Evolutionary conservation across 2,329 filamentous ascomycete genomes (phyloP).

Genomic region (Ceratocystis eucalypticola): DNA sequence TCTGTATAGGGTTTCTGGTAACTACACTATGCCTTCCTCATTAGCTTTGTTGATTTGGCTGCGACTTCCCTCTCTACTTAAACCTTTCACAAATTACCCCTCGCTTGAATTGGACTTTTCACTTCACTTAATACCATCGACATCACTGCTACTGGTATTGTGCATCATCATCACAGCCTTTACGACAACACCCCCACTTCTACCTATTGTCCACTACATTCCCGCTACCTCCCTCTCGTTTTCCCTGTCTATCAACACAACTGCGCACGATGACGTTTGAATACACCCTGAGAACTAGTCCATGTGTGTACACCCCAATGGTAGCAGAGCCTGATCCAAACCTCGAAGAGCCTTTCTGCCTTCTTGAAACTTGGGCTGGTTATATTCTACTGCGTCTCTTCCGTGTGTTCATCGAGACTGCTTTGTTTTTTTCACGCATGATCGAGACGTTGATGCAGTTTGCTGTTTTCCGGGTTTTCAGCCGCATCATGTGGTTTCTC

Average conservation of each 20-base stretch:
- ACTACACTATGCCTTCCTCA: not conserved
- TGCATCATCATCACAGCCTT: not conserved
- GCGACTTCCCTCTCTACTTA: not conserved
- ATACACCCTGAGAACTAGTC: conserved; percentile 10
- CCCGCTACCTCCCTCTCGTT: not conserved
- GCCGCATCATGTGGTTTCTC: not conserved
- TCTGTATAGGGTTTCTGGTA: not conserved
- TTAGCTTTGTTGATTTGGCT: conserved; percentile 1
- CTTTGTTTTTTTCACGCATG: conserved; percentile 10
- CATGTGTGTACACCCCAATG: not conserved
- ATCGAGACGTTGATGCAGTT: conserved; percentile 9
- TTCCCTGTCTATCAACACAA: not conserved
- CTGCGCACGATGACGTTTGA: not conserved
- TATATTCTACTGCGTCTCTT: conserved; percentile 10
- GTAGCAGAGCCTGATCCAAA: not conserved
- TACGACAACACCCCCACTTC: not conserved
- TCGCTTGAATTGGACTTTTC: not conserved
- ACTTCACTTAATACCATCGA: not conserved
- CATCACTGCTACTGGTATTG: not conserved
- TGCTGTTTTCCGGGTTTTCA: conserved; percentile 4
- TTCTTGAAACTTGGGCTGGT: conserved; percentile 18
- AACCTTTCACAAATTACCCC: not conserved
- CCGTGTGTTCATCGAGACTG: conserved; percentile 12
- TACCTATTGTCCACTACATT: not conserved
- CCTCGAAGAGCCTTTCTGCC: conserved; percentile 7